Conservation (phyloP, 768 basidiomycete species). For the Trametes villosa region DNA sequence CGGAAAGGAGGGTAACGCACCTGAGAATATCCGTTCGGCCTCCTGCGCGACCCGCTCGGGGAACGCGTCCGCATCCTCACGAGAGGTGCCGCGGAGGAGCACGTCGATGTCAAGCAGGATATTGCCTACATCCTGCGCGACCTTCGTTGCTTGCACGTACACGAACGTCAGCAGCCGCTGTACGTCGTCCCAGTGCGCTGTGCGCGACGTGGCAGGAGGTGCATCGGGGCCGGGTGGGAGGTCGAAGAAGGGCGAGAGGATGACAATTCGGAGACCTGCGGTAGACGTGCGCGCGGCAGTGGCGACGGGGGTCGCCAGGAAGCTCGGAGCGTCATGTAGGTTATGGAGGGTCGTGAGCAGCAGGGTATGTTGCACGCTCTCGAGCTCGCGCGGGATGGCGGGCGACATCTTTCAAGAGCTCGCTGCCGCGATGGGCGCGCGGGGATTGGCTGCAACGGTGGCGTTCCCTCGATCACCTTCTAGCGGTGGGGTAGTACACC, state of each 20-base stretch:
- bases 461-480: constrained; percentile 7
- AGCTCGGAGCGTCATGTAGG: constrained; percentile 52
- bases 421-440: no score
- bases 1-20: constrained; percentile 20
- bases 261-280: constrained; percentile 60
- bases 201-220: constrained; percentile 39
- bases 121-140: constrained; percentile 67
- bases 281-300: constrained; percentile 51
- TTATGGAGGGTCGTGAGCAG: constrained; percentile 59
- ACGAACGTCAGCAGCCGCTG: constrained; percentile 81
- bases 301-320: constrained; percentile 58
- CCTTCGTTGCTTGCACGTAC: constrained; percentile 84
- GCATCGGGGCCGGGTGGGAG: not conserved
- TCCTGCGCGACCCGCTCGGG: constrained; percentile 41
- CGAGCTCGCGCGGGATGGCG: constrained; percentile 12
- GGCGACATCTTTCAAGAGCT: not conserved
- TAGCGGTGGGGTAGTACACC: no score
- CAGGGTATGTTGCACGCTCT: constrained; percentile 34
- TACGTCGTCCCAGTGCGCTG: constrained; percentile 63
- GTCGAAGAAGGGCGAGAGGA: constrained; percentile 63
- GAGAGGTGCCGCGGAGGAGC: constrained; percentile 60
- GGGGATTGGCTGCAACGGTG: no score
- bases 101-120: constrained; percentile 81
- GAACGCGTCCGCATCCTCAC: constrained; percentile 49
- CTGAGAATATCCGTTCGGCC: constrained; percentile 37